phyloP scores from a whole-genome alignment of 352 stramenopile genomes.

The Pythium aphanidermatum region DNA sequence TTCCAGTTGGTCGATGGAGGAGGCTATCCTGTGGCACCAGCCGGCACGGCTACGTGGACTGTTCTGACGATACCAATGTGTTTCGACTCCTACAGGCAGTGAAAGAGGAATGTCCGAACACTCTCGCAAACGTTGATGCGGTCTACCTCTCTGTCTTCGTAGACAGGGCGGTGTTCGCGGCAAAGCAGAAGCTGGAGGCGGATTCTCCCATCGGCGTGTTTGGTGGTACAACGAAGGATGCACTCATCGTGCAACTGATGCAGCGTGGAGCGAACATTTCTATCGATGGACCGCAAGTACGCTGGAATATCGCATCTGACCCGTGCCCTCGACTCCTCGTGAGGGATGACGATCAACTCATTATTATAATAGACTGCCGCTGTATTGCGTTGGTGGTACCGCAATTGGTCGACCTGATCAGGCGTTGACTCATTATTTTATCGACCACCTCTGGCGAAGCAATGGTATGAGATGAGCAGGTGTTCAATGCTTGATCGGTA shows the following conservation, averaged over 20 bases:
- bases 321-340: too few relatives aligned
- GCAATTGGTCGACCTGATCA: constrained; percentile 6
- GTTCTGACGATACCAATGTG: constrained; percentile 1
- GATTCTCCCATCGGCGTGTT: constrained; percentile 8
- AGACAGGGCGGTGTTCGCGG: background rate
- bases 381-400: constrained; percentile 8
- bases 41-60: constrained; percentile 1
- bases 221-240: constrained; percentile 11
- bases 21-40: constrained; percentile 1
- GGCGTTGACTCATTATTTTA: constrained; percentile 2
- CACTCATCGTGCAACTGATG: constrained; percentile 15
- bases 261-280: constrained; percentile 2
- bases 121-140: constrained; percentile 1
- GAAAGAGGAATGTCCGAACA: constrained; percentile 1
- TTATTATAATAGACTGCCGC: constrained; percentile 3
- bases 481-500: constrained; percentile 14
- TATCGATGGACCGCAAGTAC: too few relatives aligned
- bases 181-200: too few relatives aligned
- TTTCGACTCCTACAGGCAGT: constrained; percentile 2
- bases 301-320: too few relatives aligned
- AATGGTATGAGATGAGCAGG: constrained; percentile 15
- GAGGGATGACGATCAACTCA: too few relatives aligned
- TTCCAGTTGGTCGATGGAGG: background rate
- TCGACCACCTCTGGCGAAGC: constrained; percentile 11
- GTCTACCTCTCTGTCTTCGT: background rate